Evolutionary conservation across 495 filamentous ascomycete genomes (phyloP).

Genomic region (Daldinia concentrica): DNA sequence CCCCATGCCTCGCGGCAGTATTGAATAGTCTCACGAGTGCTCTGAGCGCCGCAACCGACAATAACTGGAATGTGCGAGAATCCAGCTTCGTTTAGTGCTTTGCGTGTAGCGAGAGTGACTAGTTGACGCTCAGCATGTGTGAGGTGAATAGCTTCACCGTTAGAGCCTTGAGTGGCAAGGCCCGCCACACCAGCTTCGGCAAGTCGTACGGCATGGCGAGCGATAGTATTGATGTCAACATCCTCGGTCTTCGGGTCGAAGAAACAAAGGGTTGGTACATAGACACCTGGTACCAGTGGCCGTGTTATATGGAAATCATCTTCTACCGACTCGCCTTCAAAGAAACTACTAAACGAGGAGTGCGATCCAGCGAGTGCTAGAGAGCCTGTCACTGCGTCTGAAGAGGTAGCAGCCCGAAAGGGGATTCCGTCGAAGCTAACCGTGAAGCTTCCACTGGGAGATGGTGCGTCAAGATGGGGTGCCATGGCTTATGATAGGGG

Average conservation of each 20-base stretch:
- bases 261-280: constrained; percentile 88
- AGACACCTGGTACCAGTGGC: constrained; percentile 80
- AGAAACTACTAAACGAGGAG: constrained; percentile 54
- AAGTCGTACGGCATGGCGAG: constrained; percentile 83
- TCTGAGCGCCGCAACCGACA: constrained; percentile 86
- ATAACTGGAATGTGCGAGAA: constrained; percentile 81
- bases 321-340: constrained; percentile 53
- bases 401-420: constrained; percentile 49
- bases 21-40: constrained; percentile 84
- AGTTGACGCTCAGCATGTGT: constrained; percentile 74
- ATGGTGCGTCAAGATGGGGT: constrained; percentile 62
- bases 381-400: constrained; percentile 47
- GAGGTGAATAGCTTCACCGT: constrained; percentile 89
- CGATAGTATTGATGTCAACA: constrained; percentile 73
- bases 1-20: constrained; percentile 79
- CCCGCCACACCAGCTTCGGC: constrained; percentile 81
- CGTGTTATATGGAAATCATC: constrained; percentile 58
- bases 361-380: constrained; percentile 45
- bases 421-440: constrained; percentile 56
- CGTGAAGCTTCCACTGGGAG: constrained; percentile 58
- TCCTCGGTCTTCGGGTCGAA: constrained; percentile 83
- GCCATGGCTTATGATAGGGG: constrained; percentile 48
- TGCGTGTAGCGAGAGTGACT: constrained; percentile 81
- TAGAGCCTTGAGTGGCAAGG: constrained; percentile 86
- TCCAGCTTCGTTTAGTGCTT: constrained; percentile 75